Percentiles rank a stretch among this genome's conserved stretches.
Evolutionary conservation across 2,329 filamentous ascomycete species (phyloP).

Genomic region (Xylaria sp.): DNA sequence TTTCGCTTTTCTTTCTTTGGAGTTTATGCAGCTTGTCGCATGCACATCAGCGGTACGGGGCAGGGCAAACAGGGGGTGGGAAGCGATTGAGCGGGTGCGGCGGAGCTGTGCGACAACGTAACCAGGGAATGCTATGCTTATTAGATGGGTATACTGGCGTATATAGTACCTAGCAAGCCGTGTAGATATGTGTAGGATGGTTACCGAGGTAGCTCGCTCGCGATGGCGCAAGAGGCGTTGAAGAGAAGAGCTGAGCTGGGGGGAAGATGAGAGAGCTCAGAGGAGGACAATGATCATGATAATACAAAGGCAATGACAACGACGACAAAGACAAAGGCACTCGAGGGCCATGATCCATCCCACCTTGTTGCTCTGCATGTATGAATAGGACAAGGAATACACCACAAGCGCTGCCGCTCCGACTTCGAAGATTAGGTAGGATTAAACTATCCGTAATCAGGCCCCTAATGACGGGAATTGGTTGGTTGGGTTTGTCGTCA

Average conservation of each 20-base stretch:
- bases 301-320: not conserved
- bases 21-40: constrained; percentile 44
- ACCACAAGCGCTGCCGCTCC: not conserved
- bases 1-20: constrained; percentile 39
- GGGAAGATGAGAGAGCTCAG: constrained; percentile 4
- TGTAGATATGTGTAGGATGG: not conserved
- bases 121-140: constrained; percentile 7
- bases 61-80: constrained; percentile 35
- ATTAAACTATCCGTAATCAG: constrained; percentile 32
- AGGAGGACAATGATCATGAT: constrained; percentile 11
- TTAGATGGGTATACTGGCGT: not conserved
- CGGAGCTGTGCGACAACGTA: constrained; percentile 32
- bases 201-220: not conserved
- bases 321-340: constrained; percentile 4
- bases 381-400: not conserved
- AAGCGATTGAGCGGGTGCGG: constrained; percentile 27
- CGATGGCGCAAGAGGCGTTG: constrained; percentile 6
- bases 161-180: not conserved
- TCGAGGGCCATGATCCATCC: constrained; percentile 20
- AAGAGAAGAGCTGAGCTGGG: not conserved
- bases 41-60: constrained; percentile 39
- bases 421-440: constrained; percentile 30
- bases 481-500: constrained; percentile 29
- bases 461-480: constrained; percentile 16
- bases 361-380: not conserved